Evolutionary conservation across 352 stramenopile species (phyloP).

Genomic region (Globisporangium cylindrosporum): DNA sequence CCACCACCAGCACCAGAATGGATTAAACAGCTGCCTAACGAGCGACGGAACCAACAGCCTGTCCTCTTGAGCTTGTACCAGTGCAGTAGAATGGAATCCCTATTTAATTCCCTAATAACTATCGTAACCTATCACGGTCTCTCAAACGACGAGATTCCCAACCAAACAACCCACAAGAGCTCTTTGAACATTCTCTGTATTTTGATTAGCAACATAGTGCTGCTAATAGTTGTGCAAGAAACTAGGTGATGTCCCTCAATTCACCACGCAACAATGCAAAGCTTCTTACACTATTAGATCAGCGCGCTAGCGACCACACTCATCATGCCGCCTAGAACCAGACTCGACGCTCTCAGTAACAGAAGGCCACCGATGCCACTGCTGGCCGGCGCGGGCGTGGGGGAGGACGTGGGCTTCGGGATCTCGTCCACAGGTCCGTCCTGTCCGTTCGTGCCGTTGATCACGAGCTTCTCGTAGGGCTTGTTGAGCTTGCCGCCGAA

Average conservation of each 20-base stretch:
- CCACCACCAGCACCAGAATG: neutral
- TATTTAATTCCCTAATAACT: constrained; percentile 8
- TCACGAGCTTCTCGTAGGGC: constrained; percentile 15
- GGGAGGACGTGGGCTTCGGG: constrained; percentile 1
- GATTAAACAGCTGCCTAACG: neutral
- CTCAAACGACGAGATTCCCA: neutral
- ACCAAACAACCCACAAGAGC: neutral
- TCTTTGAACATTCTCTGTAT: neutral
- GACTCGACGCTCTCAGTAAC: neutral
- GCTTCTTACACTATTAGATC: neutral
- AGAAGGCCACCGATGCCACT: neutral
- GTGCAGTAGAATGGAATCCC: neutral
- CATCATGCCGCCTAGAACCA: neutral
- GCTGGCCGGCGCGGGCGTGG: constrained; percentile 2
- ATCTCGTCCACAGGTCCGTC: constrained; percentile 10
- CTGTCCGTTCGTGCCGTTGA: constrained; percentile 17
- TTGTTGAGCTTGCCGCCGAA: constrained; percentile 19
- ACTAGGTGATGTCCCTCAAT: neutral
- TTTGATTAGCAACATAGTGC: neutral
- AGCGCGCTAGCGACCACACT: neutral
- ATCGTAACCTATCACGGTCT: constrained; percentile 2
- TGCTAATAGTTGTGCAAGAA: neutral
- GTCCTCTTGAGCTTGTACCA: neutral
- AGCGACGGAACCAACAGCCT: constrained; percentile 3
- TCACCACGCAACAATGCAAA: neutral